phyloP scores from a whole-genome alignment of 148 eudicot genomes.

The Agrostemma githago region DNA sequence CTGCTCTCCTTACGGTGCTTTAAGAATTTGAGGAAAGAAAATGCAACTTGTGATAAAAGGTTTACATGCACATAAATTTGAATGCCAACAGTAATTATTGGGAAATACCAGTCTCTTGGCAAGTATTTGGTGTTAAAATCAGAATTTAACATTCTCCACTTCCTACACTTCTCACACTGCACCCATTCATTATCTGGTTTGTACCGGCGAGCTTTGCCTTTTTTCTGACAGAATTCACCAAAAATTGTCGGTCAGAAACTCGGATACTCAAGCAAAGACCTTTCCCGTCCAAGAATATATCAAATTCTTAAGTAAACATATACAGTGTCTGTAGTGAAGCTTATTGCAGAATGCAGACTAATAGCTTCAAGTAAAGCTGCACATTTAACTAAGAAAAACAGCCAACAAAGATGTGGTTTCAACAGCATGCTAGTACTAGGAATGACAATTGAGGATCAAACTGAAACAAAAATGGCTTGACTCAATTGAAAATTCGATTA shows the following conservation, averaged over 20 bases:
- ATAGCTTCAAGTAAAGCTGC: no score
- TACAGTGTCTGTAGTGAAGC: not conserved
- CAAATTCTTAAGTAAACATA: not conserved
- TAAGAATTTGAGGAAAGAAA: not conserved
- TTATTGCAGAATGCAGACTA: not conserved
- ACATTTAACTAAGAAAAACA: not conserved
- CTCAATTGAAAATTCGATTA: not conserved
- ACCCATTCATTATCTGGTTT: constrained; percentile 80
- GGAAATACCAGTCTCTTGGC: constrained; percentile 51
- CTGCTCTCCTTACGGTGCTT: not conserved
- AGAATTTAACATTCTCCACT: constrained; percentile 55
- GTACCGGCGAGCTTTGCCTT: constrained; percentile 31
- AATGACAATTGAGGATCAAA: not conserved
- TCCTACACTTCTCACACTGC: constrained; percentile 79
- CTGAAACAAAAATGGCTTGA: not conserved
- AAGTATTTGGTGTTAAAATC: constrained; percentile 46
- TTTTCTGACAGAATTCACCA: constrained; percentile 33
- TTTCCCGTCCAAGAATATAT: not conserved
- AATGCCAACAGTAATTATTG: not conserved
- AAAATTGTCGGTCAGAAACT: not conserved
- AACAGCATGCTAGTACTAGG: not conserved
- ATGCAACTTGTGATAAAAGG: not conserved
- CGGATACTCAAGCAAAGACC: not conserved
- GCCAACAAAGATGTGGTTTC: not conserved
- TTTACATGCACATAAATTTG: not conserved